A percentile compares a stretch with the other conserved stretches of the same genome.
Conservation (phyloP, 176 grass and related monocot species). For the Hordeum marinum region DNA sequence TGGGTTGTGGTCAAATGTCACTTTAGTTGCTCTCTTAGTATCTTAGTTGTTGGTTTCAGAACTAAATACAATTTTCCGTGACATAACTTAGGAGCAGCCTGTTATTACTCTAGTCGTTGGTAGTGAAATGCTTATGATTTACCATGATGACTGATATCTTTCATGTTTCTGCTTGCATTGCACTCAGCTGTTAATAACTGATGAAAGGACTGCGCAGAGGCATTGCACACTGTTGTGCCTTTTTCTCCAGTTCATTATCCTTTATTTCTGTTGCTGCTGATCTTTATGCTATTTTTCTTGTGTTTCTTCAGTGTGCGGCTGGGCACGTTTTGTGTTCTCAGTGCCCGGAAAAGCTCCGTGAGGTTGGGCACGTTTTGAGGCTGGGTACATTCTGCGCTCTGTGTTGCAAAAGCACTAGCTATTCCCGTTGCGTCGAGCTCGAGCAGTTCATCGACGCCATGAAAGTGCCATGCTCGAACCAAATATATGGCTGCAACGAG, state of each 20-base stretch:
- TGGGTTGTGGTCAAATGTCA: background rate
- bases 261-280: background rate
- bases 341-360: background rate
- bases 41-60: background rate
- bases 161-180: background rate
- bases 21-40: background rate
- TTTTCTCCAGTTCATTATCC: background rate
- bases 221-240: background rate
- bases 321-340: background rate
- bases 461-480: constrained; percentile 14
- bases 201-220: background rate
- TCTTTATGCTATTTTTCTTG: background rate
- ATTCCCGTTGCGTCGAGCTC: background rate
- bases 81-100: no score
- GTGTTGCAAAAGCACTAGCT: background rate
- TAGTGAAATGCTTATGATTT: background rate
- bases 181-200: background rate
- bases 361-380: background rate
- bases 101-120: no score
- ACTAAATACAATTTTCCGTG: background rate
- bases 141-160: background rate
- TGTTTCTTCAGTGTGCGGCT: constrained; percentile 7
- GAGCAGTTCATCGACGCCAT: constrained; percentile 2
- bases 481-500: constrained; percentile 7
- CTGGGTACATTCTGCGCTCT: background rate